Conservation (phyloP, 2,329 filamentous ascomycete species). For the Chrysosporium keratinophilum region DNA sequence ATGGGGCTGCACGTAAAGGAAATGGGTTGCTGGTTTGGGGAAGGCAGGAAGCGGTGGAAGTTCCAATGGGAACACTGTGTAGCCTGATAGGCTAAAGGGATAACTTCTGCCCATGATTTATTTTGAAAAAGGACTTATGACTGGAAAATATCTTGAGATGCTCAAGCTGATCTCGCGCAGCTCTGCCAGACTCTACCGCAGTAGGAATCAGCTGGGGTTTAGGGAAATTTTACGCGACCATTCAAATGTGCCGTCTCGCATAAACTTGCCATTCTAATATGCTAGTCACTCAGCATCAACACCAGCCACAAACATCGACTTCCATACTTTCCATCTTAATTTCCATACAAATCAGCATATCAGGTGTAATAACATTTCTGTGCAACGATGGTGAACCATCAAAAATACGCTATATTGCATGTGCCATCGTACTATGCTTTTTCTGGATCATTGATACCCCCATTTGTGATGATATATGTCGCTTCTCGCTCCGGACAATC, state of each 20-base stretch:
- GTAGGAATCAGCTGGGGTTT: not conserved
- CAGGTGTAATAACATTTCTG: not conserved
- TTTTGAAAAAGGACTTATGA: not conserved
- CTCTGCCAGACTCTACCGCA: not conserved
- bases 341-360: not conserved
- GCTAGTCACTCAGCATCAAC: not conserved
- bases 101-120: slow-evolving; percentile 4
- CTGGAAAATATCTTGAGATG: not conserved
- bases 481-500: slow-evolving; percentile 60
- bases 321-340: no score
- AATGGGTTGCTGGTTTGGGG: slow-evolving; percentile 57
- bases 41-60: slow-evolving; percentile 56
- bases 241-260: not conserved
- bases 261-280: not conserved
- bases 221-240: slow-evolving; percentile 7
- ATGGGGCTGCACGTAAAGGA: slow-evolving; percentile 78
- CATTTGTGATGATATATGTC: slow-evolving; percentile 59
- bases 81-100: slow-evolving; percentile 44
- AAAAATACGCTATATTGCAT: not conserved
- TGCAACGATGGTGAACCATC: not conserved
- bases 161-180: no score
- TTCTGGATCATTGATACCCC: slow-evolving; percentile 58
- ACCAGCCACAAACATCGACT: no score
- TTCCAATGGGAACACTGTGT: slow-evolving; percentile 57
- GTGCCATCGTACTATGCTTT: slow-evolving; percentile 38